Conservation (phyloP, 2,329 filamentous ascomycete genomes). For the Sporothrix globosa region DNA sequence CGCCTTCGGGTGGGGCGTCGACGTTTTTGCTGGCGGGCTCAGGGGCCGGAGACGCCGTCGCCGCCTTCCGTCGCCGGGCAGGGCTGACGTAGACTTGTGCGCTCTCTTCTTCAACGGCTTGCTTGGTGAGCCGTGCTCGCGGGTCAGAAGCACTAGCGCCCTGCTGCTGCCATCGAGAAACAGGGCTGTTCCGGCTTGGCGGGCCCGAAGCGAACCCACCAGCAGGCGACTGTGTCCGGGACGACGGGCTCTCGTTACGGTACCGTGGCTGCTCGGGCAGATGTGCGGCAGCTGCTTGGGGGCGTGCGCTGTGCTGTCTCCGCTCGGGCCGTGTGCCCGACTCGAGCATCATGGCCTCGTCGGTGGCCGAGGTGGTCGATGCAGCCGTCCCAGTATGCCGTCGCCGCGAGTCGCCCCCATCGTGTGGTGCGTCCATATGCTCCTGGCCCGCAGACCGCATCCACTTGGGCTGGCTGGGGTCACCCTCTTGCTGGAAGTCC, state of each 20-base stretch:
- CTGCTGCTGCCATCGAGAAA: slow-evolving; percentile 64
- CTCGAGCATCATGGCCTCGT: slow-evolving; percentile 81
- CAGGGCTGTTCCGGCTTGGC: slow-evolving; percentile 49
- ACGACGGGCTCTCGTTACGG: slow-evolving; percentile 40
- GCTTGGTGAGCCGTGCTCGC: slow-evolving; percentile 67
- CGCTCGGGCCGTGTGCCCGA: slow-evolving; percentile 60
- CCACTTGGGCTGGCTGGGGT: slow-evolving; percentile 84
- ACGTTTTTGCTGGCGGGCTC: slow-evolving; percentile 36
- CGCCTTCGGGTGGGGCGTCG: slow-evolving; percentile 53
- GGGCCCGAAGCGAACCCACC: slow-evolving; percentile 40
- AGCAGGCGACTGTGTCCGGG: slow-evolving; percentile 56
- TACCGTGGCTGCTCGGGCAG: slow-evolving; percentile 42
- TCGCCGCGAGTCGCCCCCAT: background rate
- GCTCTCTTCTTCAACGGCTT: slow-evolving; percentile 77
- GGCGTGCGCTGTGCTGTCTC: slow-evolving; percentile 22
- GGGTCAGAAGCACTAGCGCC: slow-evolving; percentile 51
- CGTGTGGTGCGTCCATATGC: slow-evolving; percentile 39
- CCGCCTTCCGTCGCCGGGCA: slow-evolving; percentile 72
- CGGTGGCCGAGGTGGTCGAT: slow-evolving; percentile 50
- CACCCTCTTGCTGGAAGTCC: slow-evolving; percentile 71
- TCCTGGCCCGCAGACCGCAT: slow-evolving; percentile 74
- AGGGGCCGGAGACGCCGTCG: slow-evolving; percentile 46
- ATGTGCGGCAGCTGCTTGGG: slow-evolving; percentile 37
- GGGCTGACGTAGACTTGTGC: slow-evolving; percentile 86
- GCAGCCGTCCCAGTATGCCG: slow-evolving; percentile 16